These are phyloP conservation scores for Amanita rimosa DNA, from an alignment of 768 basidiomycete genomes.

Conservation along the genomic window DNA sequence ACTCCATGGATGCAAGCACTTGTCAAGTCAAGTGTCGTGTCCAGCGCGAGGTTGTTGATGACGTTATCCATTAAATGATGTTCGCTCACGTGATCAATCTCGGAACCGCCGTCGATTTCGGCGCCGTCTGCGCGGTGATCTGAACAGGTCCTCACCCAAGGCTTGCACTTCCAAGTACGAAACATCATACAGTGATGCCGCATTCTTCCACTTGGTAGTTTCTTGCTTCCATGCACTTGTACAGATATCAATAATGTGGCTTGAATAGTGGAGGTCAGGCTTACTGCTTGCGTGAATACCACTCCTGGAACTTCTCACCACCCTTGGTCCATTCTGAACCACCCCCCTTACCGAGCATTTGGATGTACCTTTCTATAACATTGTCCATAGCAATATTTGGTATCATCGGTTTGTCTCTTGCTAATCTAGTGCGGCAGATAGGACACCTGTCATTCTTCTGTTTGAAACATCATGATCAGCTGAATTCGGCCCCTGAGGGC, in stretches of 20 bases:
- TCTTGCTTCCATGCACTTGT: constrained; percentile 3
- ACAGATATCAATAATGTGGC: not conserved
- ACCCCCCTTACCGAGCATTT: constrained; percentile 27
- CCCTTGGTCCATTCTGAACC: constrained; percentile 43
- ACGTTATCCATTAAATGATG: constrained; percentile 10
- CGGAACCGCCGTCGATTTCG: constrained; percentile 1
- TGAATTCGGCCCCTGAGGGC: not conserved
- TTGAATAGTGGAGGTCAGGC: constrained; percentile 9
- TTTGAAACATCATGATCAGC: constrained; percentile 15
- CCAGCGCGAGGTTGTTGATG: constrained; percentile 1
- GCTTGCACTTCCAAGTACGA: not conserved
- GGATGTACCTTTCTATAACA: constrained; percentile 49
- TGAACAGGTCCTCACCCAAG: not conserved
- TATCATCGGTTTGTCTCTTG: constrained; percentile 33
- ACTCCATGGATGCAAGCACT: constrained; percentile 16
- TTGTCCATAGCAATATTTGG: constrained; percentile 57
- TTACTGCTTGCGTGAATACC: constrained; percentile 44
- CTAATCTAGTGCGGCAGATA: constrained; percentile 42
- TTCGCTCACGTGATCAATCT: constrained; percentile 1
- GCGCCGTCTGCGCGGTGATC: not conserved
- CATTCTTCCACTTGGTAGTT: not conserved
- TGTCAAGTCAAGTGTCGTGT: too few relatives aligned
- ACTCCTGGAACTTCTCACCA: constrained; percentile 38
- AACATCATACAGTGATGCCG: not conserved
- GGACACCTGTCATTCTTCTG: constrained; percentile 37